Evolutionary conservation across 2,329 filamentous ascomycete species (phyloP), one percentile per base, ranked within the genome.

Genomic region (Dissoconium aciculare): DNA sequence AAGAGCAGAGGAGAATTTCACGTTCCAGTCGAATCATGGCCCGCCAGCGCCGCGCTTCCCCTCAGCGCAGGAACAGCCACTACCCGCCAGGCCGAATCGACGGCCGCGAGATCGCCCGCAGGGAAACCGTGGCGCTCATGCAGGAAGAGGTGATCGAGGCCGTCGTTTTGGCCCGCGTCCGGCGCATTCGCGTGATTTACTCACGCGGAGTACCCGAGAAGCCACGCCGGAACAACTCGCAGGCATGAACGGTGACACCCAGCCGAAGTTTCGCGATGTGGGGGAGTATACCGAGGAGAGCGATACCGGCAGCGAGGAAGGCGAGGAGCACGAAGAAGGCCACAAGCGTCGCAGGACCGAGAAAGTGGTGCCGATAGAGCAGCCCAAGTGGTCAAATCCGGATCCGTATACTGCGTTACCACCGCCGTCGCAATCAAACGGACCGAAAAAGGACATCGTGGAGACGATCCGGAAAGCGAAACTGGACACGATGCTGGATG

Each of bases 381-480:
- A 52, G 4, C 83, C 84, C 3, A 84, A 79, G 53, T 95, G 87
- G 87, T 93, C 84, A 4, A 95, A 95, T 45, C 85, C 87, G 3
- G 87, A 95, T 52, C 84, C 85, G 0, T 94, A 95, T 55, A 92
- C 82, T 4, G 79, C 73, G 2, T 63, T 93, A 6, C 87, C 87
- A 5, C 84, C 83, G 5, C 71, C 75, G 0, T 78, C 85, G 41
- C 78, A 84, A 32, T 64, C 62, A 4, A 65, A 70, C 23, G 67
- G 69, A 12, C 91, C 89, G 57, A 83, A 78, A 55, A 76, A 74
- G 43, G 84, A 94, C 42, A 77, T 94, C 23, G 81, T 95, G 19
- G 81, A 91, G 47, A 57, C 93, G 37, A 94, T 95, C 44, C 76
- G 85, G 44, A 94, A 93, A 51, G 82, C 85, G 2, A 80, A 85